phyloP scores from a whole-genome alignment of 2,329 filamentous ascomycete species.

The Fusarium luffae region DNA sequence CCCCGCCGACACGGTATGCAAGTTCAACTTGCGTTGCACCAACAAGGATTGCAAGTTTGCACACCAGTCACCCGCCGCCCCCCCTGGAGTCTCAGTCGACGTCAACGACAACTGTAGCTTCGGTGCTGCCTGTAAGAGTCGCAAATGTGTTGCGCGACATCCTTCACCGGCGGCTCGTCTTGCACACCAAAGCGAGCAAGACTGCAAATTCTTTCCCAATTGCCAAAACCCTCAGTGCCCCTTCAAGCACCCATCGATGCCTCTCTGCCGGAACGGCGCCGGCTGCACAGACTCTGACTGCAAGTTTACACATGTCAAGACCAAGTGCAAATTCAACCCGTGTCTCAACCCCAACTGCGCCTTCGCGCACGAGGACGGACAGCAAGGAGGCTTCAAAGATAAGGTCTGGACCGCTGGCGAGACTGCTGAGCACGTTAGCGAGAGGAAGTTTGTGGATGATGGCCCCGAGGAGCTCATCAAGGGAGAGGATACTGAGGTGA shows the following conservation, averaged over 20 bases:
- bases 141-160: constrained; percentile 91
- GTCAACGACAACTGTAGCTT: constrained; percentile 83
- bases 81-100: constrained; percentile 80
- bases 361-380: constrained; percentile 91
- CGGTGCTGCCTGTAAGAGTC: constrained; percentile 93
- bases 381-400: constrained; percentile 84
- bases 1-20: constrained; percentile 79
- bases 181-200: constrained; percentile 82
- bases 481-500: constrained; percentile 59
- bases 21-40: constrained; percentile 88
- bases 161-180: constrained; percentile 87
- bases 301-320: constrained; percentile 89
- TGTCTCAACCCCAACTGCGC: constrained; percentile 89
- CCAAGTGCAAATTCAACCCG: constrained; percentile 89
- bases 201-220: constrained; percentile 92
- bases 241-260: constrained; percentile 89
- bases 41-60: constrained; percentile 92
- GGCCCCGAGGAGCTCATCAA: constrained; percentile 78
- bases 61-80: constrained; percentile 92
- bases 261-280: constrained; percentile 88
- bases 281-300: constrained; percentile 85
- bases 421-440: constrained; percentile 77
- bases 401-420: constrained; percentile 85
- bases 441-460: constrained; percentile 87
- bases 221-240: constrained; percentile 88